phyloP scores from a whole-genome alignment of 169 alveolate species.

The Plasmodium sp. region DNA sequence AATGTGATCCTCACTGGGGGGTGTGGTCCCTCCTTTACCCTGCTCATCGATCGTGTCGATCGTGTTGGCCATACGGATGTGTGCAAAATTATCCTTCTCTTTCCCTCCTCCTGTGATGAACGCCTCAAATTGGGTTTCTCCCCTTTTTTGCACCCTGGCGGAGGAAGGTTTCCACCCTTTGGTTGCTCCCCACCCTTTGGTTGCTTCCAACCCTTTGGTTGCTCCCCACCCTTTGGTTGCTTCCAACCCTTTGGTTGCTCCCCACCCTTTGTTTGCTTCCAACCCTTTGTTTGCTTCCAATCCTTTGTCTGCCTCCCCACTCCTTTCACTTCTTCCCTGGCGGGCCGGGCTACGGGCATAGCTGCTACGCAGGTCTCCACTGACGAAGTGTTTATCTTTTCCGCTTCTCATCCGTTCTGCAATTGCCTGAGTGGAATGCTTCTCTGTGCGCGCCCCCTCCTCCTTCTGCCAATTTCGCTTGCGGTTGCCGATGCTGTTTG shows the following conservation, averaged over 20 bases:
- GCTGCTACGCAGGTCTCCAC: neutral
- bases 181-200: neutral
- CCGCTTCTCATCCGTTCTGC: neutral
- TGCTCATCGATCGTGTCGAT: neutral
- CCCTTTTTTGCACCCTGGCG: neutral
- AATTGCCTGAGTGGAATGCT: neutral
- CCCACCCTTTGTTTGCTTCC: no score
- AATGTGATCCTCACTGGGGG: neutral
- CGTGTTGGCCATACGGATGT: neutral
- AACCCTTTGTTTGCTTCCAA: neutral
- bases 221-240: neutral
- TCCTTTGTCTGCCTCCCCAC: neutral
- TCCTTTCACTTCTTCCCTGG: neutral
- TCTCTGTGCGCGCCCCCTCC: neutral
- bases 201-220: neutral
- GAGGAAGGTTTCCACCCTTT: neutral
- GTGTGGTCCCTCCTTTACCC: neutral
- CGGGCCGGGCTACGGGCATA: neutral
- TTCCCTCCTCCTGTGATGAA: neutral
- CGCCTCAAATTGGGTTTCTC: neutral
- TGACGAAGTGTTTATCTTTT: neutral
- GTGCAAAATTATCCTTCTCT: neutral
- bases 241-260: neutral
- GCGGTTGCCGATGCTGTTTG: neutral
- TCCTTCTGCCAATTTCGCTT: neutral